Conservation (phyloP, 768 basidiomycete genomes). For the Mycena albidolilacea region DNA sequence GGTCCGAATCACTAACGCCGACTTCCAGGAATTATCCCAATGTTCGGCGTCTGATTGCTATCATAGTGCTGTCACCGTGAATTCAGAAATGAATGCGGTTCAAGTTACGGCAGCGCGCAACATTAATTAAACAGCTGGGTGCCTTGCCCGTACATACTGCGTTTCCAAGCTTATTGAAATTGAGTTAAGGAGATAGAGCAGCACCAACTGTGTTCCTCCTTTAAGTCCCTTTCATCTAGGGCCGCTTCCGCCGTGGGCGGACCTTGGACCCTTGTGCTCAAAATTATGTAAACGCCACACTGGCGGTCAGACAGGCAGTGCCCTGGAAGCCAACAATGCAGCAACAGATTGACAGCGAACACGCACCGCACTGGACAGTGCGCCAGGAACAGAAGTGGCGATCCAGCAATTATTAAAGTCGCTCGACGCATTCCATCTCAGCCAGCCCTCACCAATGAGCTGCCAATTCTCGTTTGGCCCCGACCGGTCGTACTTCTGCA, state of each 20-base stretch:
- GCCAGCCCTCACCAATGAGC: slow-evolving; percentile 21
- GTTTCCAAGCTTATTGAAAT: slow-evolving; percentile 9
- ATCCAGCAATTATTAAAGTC: slow-evolving; percentile 8
- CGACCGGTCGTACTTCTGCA: slow-evolving; percentile 23
- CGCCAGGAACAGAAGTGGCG: background rate
- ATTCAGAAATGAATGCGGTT: slow-evolving; percentile 5
- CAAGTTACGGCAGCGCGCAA: slow-evolving; percentile 8
- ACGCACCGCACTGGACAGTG: slow-evolving; percentile 7
- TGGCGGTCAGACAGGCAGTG: slow-evolving; percentile 3
- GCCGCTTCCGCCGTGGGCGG: slow-evolving; percentile 4
- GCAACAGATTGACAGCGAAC: slow-evolving; percentile 16
- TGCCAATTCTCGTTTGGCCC: slow-evolving; percentile 26
- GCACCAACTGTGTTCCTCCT: slow-evolving; percentile 8
- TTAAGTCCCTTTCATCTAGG: slow-evolving; percentile 2
- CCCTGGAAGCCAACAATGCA: slow-evolving; percentile 12
- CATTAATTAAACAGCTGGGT: slow-evolving; percentile 9
- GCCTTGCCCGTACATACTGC: slow-evolving; percentile 8
- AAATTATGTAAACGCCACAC: slow-evolving; percentile 13
- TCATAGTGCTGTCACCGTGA: slow-evolving; percentile 6
- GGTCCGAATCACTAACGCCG: too few relatives aligned
- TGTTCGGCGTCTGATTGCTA: slow-evolving; percentile 4
- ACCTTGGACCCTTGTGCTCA: slow-evolving; percentile 8
- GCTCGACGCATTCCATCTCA: slow-evolving; percentile 8
- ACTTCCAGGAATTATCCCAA: background rate
- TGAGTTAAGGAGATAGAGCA: slow-evolving; percentile 7